Conservation (phyloP, 495 filamentous ascomycete genomes). For the Penicillium taxi region DNA sequence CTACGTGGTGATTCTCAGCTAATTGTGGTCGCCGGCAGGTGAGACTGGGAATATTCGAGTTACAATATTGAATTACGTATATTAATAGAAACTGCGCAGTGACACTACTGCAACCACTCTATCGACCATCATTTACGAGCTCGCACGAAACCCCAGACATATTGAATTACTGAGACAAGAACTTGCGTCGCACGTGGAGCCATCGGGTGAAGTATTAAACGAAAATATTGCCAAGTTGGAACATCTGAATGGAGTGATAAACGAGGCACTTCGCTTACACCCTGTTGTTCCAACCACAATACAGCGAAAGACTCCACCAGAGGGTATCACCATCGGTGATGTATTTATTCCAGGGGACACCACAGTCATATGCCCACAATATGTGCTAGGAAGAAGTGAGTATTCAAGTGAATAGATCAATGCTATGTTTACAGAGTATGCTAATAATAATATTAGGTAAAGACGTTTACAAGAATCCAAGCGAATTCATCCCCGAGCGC, state of each 20-base stretch:
- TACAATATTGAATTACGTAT: too few relatives aligned
- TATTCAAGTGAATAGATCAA: too few relatives aligned
- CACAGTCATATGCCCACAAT: conserved; percentile 26
- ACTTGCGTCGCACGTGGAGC: background rate
- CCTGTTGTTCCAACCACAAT: conserved; percentile 36
- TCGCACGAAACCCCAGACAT: background rate
- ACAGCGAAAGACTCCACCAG: conserved; percentile 22
- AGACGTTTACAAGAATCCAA: too few relatives aligned
- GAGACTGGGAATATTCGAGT: too few relatives aligned
- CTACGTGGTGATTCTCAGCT: too few relatives aligned
- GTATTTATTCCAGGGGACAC: conserved; percentile 21
- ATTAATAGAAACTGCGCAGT: too few relatives aligned
- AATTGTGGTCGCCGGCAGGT: too few relatives aligned
- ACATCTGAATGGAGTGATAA: conserved; percentile 43
- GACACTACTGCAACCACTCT: background rate
- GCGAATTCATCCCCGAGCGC: conserved; percentile 49
- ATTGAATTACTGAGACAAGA: background rate
- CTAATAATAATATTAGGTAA: too few relatives aligned
- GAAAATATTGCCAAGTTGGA: conserved; percentile 9
- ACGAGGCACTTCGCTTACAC: conserved; percentile 48
- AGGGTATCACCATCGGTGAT: conserved; percentile 21
- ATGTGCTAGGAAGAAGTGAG: too few relatives aligned
- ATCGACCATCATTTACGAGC: background rate
- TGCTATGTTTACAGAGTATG: too few relatives aligned
- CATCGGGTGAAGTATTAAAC: background rate